Evolutionary conservation across 139 green algal genomes (phyloP).

Genomic region (Auxenochlorella protothecoides): DNA sequence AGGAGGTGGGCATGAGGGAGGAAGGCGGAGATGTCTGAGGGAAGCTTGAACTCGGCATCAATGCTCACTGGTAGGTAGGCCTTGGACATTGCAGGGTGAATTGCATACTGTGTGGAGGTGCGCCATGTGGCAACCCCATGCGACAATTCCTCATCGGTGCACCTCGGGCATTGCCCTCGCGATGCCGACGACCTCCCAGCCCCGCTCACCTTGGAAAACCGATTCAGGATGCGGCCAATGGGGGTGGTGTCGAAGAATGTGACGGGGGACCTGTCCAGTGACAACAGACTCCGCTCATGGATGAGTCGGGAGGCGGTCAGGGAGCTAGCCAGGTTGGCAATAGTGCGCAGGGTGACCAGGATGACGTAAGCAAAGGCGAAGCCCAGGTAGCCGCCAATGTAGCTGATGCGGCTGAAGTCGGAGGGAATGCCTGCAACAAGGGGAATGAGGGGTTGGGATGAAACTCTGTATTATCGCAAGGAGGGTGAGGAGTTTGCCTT

Average conservation of each 20-base stretch:
- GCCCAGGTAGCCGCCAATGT: constrained; percentile 39
- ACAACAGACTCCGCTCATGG: constrained; percentile 17
- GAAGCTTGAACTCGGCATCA: background rate
- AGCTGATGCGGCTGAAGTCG: constrained; percentile 2
- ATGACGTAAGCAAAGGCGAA: constrained; percentile 10
- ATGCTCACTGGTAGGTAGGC: background rate
- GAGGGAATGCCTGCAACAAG: too few relatives aligned
- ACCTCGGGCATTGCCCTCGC: too few relatives aligned
- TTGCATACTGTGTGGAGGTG: too few relatives aligned
- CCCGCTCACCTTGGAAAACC: constrained; percentile 53
- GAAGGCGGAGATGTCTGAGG: background rate
- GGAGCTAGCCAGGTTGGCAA: constrained; percentile 25
- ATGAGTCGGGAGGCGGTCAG: constrained; percentile 27
- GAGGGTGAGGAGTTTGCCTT: too few relatives aligned
- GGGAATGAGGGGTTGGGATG: too few relatives aligned
- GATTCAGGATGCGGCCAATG: constrained; percentile 80
- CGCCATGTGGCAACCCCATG: too few relatives aligned
- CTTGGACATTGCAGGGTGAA: too few relatives aligned
- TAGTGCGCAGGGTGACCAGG: constrained; percentile 21
- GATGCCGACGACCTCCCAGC: too few relatives aligned
- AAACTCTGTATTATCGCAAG: too few relatives aligned
- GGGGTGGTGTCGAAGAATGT: constrained; percentile 91
- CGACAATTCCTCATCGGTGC: too few relatives aligned
- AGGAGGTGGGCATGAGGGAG: background rate
- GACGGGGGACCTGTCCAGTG: constrained; percentile 46